Percentiles rank a stretch among this genome's conserved stretches.
Evolutionary conservation across 1,284 basidiomycete species (phyloP).

Genomic region (Fistulina hepatica): DNA sequence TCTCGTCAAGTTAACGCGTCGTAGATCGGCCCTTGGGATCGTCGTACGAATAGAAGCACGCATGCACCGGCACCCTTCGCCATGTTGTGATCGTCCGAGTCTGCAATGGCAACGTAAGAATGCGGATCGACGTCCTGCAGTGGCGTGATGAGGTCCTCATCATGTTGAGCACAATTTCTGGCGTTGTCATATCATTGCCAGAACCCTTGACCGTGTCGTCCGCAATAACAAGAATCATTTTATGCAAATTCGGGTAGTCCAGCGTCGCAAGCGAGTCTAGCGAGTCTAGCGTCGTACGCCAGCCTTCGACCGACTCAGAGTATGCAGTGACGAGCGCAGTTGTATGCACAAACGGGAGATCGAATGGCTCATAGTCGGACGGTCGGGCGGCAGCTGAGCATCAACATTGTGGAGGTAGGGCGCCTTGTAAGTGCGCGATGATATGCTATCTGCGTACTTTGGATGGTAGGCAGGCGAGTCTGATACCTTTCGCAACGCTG

Average conservation of each 20-base stretch:
- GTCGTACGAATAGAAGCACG: slow-evolving; percentile 96
- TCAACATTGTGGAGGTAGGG: slow-evolving; percentile 85
- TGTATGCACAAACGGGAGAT: slow-evolving; percentile 86
- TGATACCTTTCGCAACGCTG: slow-evolving; percentile 32
- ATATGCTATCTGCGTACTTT: neutral
- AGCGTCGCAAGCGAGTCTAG: slow-evolving; percentile 97
- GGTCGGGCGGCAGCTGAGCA: slow-evolving; percentile 84
- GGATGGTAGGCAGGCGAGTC: neutral
- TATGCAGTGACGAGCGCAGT: slow-evolving; percentile 97
- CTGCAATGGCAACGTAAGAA: slow-evolving; percentile 96
- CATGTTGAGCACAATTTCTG: slow-evolving; percentile 91
- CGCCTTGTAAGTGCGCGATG: slow-evolving; percentile 44
- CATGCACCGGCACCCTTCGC: slow-evolving; percentile 98
- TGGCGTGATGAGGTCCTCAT: slow-evolving; percentile 86
- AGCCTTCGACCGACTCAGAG: slow-evolving; percentile 92
- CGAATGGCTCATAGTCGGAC: slow-evolving; percentile 89
- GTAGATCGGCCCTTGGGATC: too few relatives aligned
- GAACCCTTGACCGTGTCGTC: slow-evolving; percentile 97
- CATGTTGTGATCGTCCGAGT: slow-evolving; percentile 99
- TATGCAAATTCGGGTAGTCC: slow-evolving; percentile 97
- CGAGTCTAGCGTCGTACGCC: slow-evolving; percentile 90
- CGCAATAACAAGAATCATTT: slow-evolving; percentile 88
- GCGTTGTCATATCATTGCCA: slow-evolving; percentile 78
- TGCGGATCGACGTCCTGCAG: slow-evolving; percentile 84
- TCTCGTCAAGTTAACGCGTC: too few relatives aligned